Percentiles rank a stretch among this genome's conserved stretches.
phyloP scores from a whole-genome alignment of 495 filamentous ascomycete genomes.

The Podospora comata region DNA sequence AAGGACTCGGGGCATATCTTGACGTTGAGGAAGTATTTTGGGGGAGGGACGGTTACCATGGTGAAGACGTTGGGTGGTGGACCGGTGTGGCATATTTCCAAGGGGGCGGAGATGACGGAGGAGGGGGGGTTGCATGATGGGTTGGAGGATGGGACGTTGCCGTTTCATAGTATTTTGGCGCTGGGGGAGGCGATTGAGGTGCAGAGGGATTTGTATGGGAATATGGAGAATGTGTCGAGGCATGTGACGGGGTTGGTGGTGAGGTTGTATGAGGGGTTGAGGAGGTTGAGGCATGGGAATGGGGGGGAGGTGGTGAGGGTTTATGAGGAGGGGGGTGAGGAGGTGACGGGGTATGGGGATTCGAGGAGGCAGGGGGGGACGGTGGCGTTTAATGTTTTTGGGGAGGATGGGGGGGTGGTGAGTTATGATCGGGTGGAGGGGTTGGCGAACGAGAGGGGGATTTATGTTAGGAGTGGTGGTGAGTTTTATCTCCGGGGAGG shows the following conservation, averaged over 20 bases:
- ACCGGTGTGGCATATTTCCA: conserved; percentile 63
- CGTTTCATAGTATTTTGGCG: conserved; percentile 74
- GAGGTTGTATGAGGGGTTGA: conserved; percentile 51
- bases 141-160: conserved; percentile 74
- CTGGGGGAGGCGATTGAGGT: conserved; percentile 66
- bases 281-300: conserved; percentile 56
- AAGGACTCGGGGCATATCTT: conserved; percentile 61
- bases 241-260: conserved; percentile 59
- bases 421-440: conserved; percentile 60
- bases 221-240: conserved; percentile 58
- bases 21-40: conserved; percentile 65
- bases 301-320: conserved; percentile 55
- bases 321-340: conserved; percentile 41
- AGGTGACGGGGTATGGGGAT: conserved; percentile 49
- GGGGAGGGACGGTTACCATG: conserved; percentile 73
- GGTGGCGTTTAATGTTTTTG: conserved; percentile 65
- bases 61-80: conserved; percentile 49
- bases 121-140: neutral
- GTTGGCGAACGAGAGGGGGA: conserved; percentile 56
- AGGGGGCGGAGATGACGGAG: conserved; percentile 38
- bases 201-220: conserved; percentile 59
- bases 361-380: conserved; percentile 62
- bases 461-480: conserved; percentile 69
- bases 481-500: conserved; percentile 35
- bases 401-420: conserved; percentile 53